phyloP scores from a whole-genome alignment of 768 basidiomycete species.

The Xerocomus spinulosus region DNA sequence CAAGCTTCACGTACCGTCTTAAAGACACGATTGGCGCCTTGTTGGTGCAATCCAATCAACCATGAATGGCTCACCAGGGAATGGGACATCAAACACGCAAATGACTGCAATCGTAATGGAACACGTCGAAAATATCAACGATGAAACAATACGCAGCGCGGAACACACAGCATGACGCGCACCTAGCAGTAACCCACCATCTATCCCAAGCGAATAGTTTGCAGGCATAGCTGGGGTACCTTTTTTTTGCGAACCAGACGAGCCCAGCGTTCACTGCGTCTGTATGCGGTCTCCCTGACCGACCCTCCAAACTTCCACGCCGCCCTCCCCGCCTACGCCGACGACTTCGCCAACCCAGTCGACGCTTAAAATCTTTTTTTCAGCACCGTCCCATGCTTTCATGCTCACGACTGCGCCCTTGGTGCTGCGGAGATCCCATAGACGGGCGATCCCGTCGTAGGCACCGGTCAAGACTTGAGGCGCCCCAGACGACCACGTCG shows the following conservation, averaged over 20 bases:
- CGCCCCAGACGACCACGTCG: not conserved
- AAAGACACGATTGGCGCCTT: too few relatives aligned
- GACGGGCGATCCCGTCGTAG: constrained; percentile 70
- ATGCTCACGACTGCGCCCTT: constrained; percentile 63
- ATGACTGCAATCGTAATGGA: too few relatives aligned
- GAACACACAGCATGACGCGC: too few relatives aligned
- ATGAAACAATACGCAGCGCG: too few relatives aligned
- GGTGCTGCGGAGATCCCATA: constrained; percentile 76
- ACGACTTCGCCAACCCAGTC: constrained; percentile 56
- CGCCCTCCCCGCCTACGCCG: constrained; percentile 60
- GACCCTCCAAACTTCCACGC: constrained; percentile 60
- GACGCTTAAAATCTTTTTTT: constrained; percentile 53
- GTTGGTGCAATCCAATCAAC: too few relatives aligned
- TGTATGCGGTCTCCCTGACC: constrained; percentile 26
- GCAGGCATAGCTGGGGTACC: too few relatives aligned
- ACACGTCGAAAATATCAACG: too few relatives aligned
- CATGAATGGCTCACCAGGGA: too few relatives aligned
- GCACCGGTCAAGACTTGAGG: constrained; percentile 66
- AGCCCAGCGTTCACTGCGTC: not conserved
- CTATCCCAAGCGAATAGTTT: too few relatives aligned
- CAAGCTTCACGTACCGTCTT: too few relatives aligned
- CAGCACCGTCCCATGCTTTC: constrained; percentile 47
- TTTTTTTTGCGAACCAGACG: not conserved
- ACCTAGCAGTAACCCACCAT: too few relatives aligned
- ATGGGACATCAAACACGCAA: too few relatives aligned